Conservation (phyloP, 192 early-diverging fungal species). For the Backusella mclennaniae region DNA sequence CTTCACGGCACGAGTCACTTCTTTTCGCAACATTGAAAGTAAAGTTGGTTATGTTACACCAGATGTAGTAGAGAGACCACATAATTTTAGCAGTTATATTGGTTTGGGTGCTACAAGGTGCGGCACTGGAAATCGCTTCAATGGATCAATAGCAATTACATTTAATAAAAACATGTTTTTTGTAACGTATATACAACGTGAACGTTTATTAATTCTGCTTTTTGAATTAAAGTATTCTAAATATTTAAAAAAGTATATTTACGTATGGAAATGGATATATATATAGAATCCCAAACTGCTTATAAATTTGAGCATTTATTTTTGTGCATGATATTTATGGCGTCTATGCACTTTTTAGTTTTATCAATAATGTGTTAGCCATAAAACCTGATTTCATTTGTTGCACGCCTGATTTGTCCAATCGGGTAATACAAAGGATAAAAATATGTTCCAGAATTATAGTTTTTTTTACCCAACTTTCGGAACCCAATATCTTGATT, state of each 20-base stretch:
- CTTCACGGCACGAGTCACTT: background rate
- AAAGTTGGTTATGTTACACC: conserved; percentile 1
- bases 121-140: background rate
- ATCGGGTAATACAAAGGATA: background rate
- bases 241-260: background rate
- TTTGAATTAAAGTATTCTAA: background rate
- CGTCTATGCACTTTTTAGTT: background rate
- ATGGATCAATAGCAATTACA: conserved; percentile 1
- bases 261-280: background rate
- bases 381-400: background rate
- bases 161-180: conserved; percentile 11
- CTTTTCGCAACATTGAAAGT: conserved; percentile 5
- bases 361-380: background rate
- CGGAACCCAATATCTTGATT: background rate
- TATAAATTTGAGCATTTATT: background rate
- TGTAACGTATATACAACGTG: background rate
- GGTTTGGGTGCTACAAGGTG: background rate
- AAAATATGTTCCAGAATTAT: conserved; percentile 1
- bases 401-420: background rate
- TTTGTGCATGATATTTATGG: background rate
- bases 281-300: background rate
- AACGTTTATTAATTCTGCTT: background rate
- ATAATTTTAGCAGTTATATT: conserved; percentile 6
- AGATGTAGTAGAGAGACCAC: background rate
- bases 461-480: conserved; percentile 2